phyloP scores from a whole-genome alignment of 495 filamentous ascomycete species.

The Aspergillus sparsus region DNA sequence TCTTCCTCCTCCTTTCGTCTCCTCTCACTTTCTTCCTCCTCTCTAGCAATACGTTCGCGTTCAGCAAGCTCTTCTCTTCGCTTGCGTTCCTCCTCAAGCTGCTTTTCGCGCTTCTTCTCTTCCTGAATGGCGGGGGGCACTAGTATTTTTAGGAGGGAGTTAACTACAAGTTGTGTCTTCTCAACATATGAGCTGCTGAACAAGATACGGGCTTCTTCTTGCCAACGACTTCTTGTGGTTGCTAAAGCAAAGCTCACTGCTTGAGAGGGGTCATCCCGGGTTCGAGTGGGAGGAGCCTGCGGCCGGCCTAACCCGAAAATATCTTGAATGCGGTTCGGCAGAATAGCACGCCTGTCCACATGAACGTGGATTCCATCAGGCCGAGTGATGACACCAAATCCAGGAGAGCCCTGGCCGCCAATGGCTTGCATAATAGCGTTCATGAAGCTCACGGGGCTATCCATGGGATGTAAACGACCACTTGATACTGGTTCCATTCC shows the following conservation, averaged over 20 bases:
- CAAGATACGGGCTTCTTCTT: conserved; percentile 84
- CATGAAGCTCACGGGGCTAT: conserved; percentile 64
- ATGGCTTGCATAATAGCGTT: conserved; percentile 62
- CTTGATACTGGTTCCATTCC: conserved; percentile 52
- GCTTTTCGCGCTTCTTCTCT: conserved; percentile 62
- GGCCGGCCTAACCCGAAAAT: conserved; percentile 56
- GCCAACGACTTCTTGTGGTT: conserved; percentile 75
- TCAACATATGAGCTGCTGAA: conserved; percentile 70
- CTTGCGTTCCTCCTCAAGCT: conserved; percentile 50
- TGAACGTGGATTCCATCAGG: conserved; percentile 61
- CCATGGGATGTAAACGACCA: conserved; percentile 52
- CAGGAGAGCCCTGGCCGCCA: conserved; percentile 48
- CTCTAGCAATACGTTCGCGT: conserved; percentile 54
- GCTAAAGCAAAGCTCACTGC: conserved; percentile 71
- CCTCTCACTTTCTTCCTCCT: conserved; percentile 59
- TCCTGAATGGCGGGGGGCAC: conserved; percentile 82
- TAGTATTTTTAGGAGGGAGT: conserved; percentile 70
- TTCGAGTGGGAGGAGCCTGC: conserved; percentile 44
- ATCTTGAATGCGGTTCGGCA: conserved; percentile 58
- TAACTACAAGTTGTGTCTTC: conserved; percentile 69
- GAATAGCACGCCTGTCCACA: conserved; percentile 49
- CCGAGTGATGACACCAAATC: conserved; percentile 57
- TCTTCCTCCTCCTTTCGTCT: conserved; percentile 70
- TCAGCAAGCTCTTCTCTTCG: conserved; percentile 47
- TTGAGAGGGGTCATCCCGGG: conserved; percentile 60